Conservation (phyloP, 768 basidiomycete genomes). For the Agaricus blazei region DNA sequence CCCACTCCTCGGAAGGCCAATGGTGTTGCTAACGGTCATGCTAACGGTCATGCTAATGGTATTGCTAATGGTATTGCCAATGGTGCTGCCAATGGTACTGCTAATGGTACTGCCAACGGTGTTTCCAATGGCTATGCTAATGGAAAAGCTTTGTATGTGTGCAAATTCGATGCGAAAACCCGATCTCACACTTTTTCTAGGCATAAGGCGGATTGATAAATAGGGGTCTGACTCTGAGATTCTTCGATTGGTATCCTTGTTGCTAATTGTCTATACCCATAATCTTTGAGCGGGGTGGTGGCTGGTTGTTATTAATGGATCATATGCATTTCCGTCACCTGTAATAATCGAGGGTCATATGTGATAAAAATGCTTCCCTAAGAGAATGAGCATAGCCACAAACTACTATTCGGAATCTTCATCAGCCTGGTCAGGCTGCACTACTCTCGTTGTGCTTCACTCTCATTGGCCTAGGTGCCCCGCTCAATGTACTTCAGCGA, state of each 20-base stretch:
- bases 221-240: neutral
- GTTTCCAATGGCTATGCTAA: slow-evolving; percentile 30
- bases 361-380: neutral
- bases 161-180: neutral
- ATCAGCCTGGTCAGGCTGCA: too few species aligned
- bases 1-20: slow-evolving; percentile 39
- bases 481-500: slow-evolving; percentile 1
- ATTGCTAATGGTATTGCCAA: neutral
- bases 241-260: slow-evolving; percentile 1
- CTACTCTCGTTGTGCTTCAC: neutral
- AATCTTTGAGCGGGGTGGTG: slow-evolving; percentile 5
- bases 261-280: slow-evolving; percentile 10
- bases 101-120: slow-evolving; percentile 35
- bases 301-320: slow-evolving; percentile 5
- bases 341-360: neutral
- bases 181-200: slow-evolving; percentile 16
- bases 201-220: slow-evolving; percentile 25
- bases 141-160: slow-evolving; percentile 13
- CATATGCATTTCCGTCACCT: slow-evolving; percentile 12
- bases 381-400: slow-evolving; percentile 9
- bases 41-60: slow-evolving; percentile 20
- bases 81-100: slow-evolving; percentile 25
- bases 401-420: too few species aligned
- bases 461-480: neutral
- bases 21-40: slow-evolving; percentile 30